Evolutionary conservation across 768 basidiomycete genomes (phyloP), one percentile per base, ranked within the genome.

Genomic region (Lentinula detonsa): DNA sequence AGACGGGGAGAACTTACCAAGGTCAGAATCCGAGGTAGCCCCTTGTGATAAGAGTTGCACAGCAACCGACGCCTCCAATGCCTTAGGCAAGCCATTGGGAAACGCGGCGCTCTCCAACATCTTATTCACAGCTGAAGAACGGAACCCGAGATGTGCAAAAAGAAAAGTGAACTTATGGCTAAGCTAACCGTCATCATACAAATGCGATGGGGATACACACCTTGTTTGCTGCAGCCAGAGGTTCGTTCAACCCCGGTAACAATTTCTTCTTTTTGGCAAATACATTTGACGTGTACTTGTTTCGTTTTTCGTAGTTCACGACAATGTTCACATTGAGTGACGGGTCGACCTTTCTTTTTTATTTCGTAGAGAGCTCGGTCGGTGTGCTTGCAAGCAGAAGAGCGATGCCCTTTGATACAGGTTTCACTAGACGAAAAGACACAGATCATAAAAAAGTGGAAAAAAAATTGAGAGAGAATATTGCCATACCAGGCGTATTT

Each of bases 341-440:
- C 83, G 1, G 94, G 94, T 43, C 94, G 84, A 2, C 94, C 94
- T 71, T 96, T 95, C 79, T 90, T 91, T 78, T 94, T 93, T 61
- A 96, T 91, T 74, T 95, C 92, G 71, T 87, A 94, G 56, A 96
- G 80, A 40, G 93, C 88, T 45, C 94, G 84, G 71, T 94, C 91
- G 57, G 85, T 88, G 71, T 96, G 94, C 69, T 85, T 87, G 76
- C 94, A 96, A 34, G 86, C 82, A 15, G 91, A 92, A 15, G 93
- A 95, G 53, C 94, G 85, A 74, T 96, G 93, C 16, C 93, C 94
- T 75, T 94, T 94, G 74, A 95, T 95, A 77, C 94, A 96, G 65
- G 91, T 90, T 78, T 91, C 91, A 73, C 93, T 93, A 66, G 23
- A 49, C 28, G 28, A 3, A 21, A 45, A 40, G 57, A 55, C 37